Evolutionary conservation across 2,329 filamentous ascomycete genomes (phyloP).

Genomic region (Fusarium vanettenii): DNA sequence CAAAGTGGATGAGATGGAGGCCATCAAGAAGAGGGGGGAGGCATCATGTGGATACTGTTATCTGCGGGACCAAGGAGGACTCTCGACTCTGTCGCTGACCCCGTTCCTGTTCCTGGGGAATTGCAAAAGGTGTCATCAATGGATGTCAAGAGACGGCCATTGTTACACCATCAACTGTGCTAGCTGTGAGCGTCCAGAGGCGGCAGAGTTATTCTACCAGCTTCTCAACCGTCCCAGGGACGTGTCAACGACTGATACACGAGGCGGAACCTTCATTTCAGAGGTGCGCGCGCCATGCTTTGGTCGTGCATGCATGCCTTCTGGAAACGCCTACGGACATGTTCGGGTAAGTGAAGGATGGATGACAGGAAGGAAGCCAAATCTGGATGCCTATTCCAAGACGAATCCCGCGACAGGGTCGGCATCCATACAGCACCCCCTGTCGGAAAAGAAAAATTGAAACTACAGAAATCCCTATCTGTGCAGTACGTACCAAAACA

Average conservation of each 20-base stretch:
- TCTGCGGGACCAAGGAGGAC: conserved; percentile 14
- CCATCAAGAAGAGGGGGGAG: neutral
- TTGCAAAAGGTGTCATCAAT: neutral
- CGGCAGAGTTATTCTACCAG: neutral
- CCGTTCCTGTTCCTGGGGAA: conserved; percentile 22
- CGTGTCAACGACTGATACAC: conserved; percentile 29
- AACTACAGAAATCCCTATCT: conserved; percentile 9
- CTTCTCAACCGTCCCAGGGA: neutral
- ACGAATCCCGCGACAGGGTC: neutral
- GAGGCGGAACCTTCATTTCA: conserved; percentile 23
- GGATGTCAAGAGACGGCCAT: conserved; percentile 21
- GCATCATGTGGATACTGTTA: conserved; percentile 9
- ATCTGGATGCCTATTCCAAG: neutral
- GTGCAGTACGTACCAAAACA: neutral
- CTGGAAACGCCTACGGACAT: conserved; percentile 12
- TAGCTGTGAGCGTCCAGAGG: neutral
- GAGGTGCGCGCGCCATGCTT: conserved; percentile 9
- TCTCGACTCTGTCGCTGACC: conserved; percentile 32
- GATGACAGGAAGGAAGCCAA: neutral
- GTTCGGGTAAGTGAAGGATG: neutral
- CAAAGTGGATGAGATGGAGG: conserved; percentile 10
- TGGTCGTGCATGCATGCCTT: conserved; percentile 1
- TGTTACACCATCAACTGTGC: conserved; percentile 21
- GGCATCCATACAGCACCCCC: neutral
- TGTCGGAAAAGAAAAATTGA: neutral